phyloP scores from a whole-genome alignment of 495 filamentous ascomycete genomes.

The Sphaerosporella brunnea region DNA sequence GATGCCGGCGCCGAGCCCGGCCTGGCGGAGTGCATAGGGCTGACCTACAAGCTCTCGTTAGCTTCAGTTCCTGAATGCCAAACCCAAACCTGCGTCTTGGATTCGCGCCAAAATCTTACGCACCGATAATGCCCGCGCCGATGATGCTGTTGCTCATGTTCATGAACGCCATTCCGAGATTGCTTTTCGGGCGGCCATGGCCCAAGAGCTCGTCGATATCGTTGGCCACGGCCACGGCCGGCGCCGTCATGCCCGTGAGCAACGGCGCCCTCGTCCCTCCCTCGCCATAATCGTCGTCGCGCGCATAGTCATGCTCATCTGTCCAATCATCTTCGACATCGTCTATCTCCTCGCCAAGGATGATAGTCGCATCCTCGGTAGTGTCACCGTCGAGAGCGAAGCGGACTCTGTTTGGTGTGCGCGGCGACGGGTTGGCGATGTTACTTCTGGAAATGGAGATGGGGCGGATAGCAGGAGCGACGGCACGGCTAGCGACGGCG shows the following conservation, averaged over 20 bases:
- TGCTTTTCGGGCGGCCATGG: conserved; percentile 39
- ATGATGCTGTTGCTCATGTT: conserved; percentile 99
- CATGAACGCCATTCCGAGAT: conserved; percentile 65
- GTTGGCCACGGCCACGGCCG: conserved; percentile 59
- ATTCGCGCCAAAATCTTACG: too few species aligned
- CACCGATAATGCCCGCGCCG: conserved; percentile 84
- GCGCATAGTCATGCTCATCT: conserved; percentile 28
- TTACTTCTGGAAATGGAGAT: conserved; percentile 9
- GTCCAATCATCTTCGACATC: conserved; percentile 27
- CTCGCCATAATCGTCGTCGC: conserved; percentile 28
- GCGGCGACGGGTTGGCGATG: conserved; percentile 31
- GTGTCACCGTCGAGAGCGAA: conserved; percentile 50
- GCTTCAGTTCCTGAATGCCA: neutral
- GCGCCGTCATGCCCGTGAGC: conserved; percentile 71
- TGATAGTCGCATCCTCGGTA: conserved; percentile 27
- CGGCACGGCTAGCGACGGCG: conserved; percentile 25
- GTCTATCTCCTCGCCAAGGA: conserved; percentile 23
- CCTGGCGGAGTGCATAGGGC: conserved; percentile 83
- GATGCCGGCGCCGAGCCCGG: conserved; percentile 64
- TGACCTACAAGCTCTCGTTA: conserved; percentile 35
- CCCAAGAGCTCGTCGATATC: conserved; percentile 26
- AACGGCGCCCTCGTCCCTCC: conserved; percentile 44
- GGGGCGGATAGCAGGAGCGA: conserved; percentile 21
- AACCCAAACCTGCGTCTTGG: too few species aligned
- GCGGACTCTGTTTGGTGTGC: conserved; percentile 70